Base-by-base conservation (phyloP, 352 stramenopile genomes). In the Phytophthora brassicae region DNA sequence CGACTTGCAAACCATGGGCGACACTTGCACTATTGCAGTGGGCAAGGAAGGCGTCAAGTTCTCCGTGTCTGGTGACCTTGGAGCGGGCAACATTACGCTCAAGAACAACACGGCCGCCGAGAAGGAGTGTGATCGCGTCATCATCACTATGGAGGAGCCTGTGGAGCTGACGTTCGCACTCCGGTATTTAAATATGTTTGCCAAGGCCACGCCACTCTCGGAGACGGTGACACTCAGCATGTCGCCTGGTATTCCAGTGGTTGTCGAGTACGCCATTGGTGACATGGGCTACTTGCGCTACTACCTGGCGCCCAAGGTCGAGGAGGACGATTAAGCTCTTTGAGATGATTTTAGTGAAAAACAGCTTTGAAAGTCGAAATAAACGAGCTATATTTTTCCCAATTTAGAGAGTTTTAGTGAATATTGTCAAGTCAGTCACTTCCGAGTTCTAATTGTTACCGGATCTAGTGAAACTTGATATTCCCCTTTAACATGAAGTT, bases 131-230 rank as follows among this genome's bases (percentile, higher is more conserved):
- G 85, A 94, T 65, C 86, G 85, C 50, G 97, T 99, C 36, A 94
- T 97, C 65, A 99, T 99, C 72, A 95, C 97, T 36, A 99, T 99
- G 96, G 88, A 99, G 69, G 96, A 99, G 75, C 96, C 97, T 11
- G 97, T 99, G 28, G 96, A 99, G 78, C 88, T 99, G 46, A 98
- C 92, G 60, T 99, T 99, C 77, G 97, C 98, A 41, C 83, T 99
- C 43, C 93, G 97, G 52, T 99, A 99, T 89, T 89, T 99, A 74
- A 98, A 98, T 81, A 98, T 99, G 79, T 99, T 99, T 72, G 98
- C 97, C 51, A 99, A 99, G 87, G 98, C 97, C 31, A 99, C 97
- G 48, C 90, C 88, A 29, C 84, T 99, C 57, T 96, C 88, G 43
- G 75, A 91, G 38, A 96, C 76, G 35, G 98, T 99, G 48, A 98